Evolutionary conservation across 768 basidiomycete genomes (phyloP).

Genomic region (Epithele typhae): DNA sequence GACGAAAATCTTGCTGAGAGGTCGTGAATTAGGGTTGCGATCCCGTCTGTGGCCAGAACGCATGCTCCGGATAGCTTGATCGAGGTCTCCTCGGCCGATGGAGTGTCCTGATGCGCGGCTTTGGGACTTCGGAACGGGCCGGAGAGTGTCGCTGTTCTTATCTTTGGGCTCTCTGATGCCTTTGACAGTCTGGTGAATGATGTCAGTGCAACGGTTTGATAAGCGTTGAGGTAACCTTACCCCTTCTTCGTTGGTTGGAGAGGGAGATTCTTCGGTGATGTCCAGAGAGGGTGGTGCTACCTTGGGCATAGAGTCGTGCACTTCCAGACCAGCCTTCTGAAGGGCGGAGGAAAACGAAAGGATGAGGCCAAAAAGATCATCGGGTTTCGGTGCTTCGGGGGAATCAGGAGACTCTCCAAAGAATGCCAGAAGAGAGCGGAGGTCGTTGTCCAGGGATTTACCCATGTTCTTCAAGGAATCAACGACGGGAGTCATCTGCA

Average conservation of each 20-base stretch:
- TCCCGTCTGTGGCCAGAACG: conserved; percentile 56
- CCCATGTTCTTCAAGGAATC: conserved; percentile 65
- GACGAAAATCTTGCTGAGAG: conserved; percentile 76
- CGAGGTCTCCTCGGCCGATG: conserved; percentile 73
- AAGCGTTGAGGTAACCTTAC: conserved; percentile 6
- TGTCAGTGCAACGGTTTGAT: not conserved
- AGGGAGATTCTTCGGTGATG: conserved; percentile 14
- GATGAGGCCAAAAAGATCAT: conserved; percentile 77
- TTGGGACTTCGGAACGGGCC: conserved; percentile 34
- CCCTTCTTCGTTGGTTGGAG: conserved; percentile 15
- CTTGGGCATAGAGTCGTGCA: conserved; percentile 48
- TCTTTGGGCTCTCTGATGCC: not conserved
- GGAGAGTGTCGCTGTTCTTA: conserved; percentile 23
- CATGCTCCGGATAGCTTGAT: conserved; percentile 81
- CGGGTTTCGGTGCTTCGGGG: conserved; percentile 64
- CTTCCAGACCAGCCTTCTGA: conserved; percentile 70
- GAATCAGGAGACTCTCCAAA: conserved; percentile 74
- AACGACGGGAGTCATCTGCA: conserved; percentile 46
- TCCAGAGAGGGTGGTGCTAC: conserved; percentile 16
- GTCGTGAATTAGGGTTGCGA: conserved; percentile 39
- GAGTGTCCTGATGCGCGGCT: conserved; percentile 45
- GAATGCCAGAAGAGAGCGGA: conserved; percentile 58
- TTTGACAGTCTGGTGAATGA: conserved; percentile 41
- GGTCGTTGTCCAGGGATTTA: conserved; percentile 50
- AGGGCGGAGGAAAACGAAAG: conserved; percentile 71